These are phyloP conservation scores for Trichosanthes truncata DNA, from an alignment of 306 rosid species.

Conservation along the genomic window DNA sequence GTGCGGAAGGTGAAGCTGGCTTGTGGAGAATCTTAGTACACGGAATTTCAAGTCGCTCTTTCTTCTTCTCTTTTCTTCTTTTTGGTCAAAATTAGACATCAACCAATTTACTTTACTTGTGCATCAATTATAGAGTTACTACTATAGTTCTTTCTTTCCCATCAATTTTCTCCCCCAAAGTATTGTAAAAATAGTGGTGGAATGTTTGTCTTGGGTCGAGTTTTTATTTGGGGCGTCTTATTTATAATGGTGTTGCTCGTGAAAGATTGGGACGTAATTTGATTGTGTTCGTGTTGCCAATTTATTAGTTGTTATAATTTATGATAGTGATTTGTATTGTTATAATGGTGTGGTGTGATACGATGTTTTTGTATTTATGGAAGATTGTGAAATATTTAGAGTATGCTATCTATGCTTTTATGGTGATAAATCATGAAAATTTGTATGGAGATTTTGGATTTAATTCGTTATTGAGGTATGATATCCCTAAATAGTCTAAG, in stretches of 20 bases:
- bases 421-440: not conserved
- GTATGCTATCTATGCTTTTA: not conserved
- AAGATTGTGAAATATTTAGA: not conserved
- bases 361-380: not conserved
- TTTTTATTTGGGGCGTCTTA: not conserved
- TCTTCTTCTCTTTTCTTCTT: not conserved
- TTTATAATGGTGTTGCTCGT: not conserved
- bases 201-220: not conserved
- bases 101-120: not conserved
- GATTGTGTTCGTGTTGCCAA: not conserved
- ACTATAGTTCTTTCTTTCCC: not conserved
- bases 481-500: not conserved
- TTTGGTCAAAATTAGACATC: not conserved
- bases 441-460: not conserved
- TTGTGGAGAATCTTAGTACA: slow-evolving; percentile 11
- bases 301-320: not conserved
- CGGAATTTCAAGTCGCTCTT: slow-evolving; percentile 6
- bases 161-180: not conserved
- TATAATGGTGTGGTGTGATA: too few relatives aligned
- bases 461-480: not conserved
- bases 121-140: not conserved
- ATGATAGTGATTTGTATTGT: not conserved
- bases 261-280: not conserved
- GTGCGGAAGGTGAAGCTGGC: slow-evolving; percentile 1
- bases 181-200: too few relatives aligned